Base-by-base conservation (phyloP, 345 rosid species). In the Citrus reticulata region DNA sequence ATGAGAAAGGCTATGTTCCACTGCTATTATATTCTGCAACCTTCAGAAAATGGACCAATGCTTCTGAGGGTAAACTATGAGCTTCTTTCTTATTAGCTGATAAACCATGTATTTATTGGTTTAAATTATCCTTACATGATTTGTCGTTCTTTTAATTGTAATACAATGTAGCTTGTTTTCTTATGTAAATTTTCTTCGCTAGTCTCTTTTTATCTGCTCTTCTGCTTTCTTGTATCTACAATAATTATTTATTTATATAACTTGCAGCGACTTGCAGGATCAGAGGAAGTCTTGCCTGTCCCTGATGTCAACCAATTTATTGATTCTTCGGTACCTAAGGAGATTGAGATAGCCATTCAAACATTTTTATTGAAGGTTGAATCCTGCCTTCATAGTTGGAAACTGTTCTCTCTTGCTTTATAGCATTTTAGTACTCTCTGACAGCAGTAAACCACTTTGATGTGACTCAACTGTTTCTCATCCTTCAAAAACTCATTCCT, bases 1-100 rank as follows among this genome's bases (percentile, higher is more conserved):
- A 88, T 82, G 95, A 82, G 35, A 78, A 82, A 80, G 67, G 87
- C 87, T 70, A 77, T 85, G 35, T 90, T 93, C 84, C 84, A 80
- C 49, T 95, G 95, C 82, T 93, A 86, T 79, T 95, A 93, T 82
- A 82, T 93, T 74, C 98, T 95, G 84, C 97, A 88, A 83, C 97
- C 98, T 58, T 95, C 98, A 79, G 91, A 88, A 25, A 84, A 87
- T 81, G 97, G 98, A 71, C 94, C 92, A 13, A 91, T 95, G 98
- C 91, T 95, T 88, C 93, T 95, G 69, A 91, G 95, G 95, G 98
- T 93, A 81, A 84, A 79, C 40, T 6, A 49, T 75, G 24, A 68
- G 66, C 77, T 62, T n/a, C 83, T 35, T 24, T 63, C 51, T 69
- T 51, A 30, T 32, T 68, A 46, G n/a, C 55, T 65, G 70, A 81